Percentiles rank a stretch among this genome's conserved stretches.
These are phyloP conservation scores for Thoreauomyces humboldtii DNA, from an alignment of 192 early-diverging fungal species.

Conservation along the genomic window DNA sequence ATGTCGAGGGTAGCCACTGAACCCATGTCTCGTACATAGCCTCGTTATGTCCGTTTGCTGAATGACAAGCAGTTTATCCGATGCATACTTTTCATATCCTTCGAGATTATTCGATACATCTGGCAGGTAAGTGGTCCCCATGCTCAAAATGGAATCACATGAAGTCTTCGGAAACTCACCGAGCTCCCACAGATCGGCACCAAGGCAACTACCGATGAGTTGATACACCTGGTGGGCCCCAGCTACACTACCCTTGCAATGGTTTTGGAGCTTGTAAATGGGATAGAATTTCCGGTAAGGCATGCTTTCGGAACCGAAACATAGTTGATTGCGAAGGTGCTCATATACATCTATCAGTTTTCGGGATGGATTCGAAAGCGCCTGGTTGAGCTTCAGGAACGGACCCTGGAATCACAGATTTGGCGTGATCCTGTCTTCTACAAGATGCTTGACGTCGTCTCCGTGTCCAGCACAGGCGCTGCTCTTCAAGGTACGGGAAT, in stretches of 20 bases:
- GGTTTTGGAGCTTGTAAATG: slow-evolving; percentile 6
- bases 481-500: too few species aligned
- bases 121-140: slow-evolving; percentile 17
- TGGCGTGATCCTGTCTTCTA: slow-evolving; percentile 10
- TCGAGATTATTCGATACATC: slow-evolving; percentile 13
- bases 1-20: too few species aligned
- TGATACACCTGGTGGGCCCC: background rate
- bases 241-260: slow-evolving; percentile 3
- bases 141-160: too few species aligned
- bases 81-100: slow-evolving; percentile 9
- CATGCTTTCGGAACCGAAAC: background rate
- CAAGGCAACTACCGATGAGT: slow-evolving; percentile 4
- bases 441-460: background rate
- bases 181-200: slow-evolving; percentile 2
- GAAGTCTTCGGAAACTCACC: too few species aligned
- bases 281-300: background rate
- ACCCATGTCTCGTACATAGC: too few species aligned
- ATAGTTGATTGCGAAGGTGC: background rate
- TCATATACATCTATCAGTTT: background rate
- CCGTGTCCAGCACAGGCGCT: too few species aligned
- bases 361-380: slow-evolving; percentile 14
- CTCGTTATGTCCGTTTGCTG: background rate
- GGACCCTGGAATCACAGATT: slow-evolving; percentile 16
- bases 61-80: slow-evolving; percentile 9
- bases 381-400: slow-evolving; percentile 16